These are phyloP conservation scores for Claviceps sp. DNA, from an alignment of 2,329 filamentous ascomycete species.

Conservation along the genomic window DNA sequence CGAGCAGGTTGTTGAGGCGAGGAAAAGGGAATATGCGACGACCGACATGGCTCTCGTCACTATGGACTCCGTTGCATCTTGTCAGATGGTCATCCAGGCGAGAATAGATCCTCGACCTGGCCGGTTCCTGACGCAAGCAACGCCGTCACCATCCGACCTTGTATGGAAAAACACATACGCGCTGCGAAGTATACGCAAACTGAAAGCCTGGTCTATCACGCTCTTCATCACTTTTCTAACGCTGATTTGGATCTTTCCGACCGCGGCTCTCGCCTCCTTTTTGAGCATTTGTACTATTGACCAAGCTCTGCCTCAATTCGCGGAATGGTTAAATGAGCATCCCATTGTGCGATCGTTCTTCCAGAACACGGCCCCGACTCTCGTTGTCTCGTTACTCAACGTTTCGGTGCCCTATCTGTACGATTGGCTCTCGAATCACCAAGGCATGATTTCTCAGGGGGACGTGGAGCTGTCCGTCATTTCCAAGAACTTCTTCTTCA, in stretches of 20 bases:
- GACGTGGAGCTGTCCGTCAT: slow-evolving; percentile 91
- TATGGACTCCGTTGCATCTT: slow-evolving; percentile 87
- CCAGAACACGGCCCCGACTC: slow-evolving; percentile 75
- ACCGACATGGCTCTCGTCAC: slow-evolving; percentile 89
- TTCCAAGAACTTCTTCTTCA: slow-evolving; percentile 98
- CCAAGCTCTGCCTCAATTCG: slow-evolving; percentile 58
- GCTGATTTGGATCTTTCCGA: slow-evolving; percentile 74
- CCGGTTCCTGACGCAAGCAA: slow-evolving; percentile 70
- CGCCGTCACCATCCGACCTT: slow-evolving; percentile 83
- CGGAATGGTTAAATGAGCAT: slow-evolving; percentile 52
- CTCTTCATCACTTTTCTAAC: slow-evolving; percentile 70
- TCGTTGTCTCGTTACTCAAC: slow-evolving; percentile 76
- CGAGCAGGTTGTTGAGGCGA: slow-evolving; percentile 54
- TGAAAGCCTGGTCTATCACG: slow-evolving; percentile 75
- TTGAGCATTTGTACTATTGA: slow-evolving; percentile 71
- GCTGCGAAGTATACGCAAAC: slow-evolving; percentile 56
- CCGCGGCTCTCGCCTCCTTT: slow-evolving; percentile 65
- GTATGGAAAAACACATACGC: slow-evolving; percentile 91
- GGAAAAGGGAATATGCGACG: slow-evolving; percentile 62
- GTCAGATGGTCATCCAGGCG: slow-evolving; percentile 92
- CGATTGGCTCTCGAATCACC: slow-evolving; percentile 77
- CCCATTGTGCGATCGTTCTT: slow-evolving; percentile 62
- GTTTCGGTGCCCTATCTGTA: slow-evolving; percentile 87
- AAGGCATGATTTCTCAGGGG: slow-evolving; percentile 90
- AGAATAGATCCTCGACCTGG: slow-evolving; percentile 83